Evolutionary conservation across 2,329 filamentous ascomycete genomes (phyloP).

Genomic region (Metarhizium robertsii): DNA sequence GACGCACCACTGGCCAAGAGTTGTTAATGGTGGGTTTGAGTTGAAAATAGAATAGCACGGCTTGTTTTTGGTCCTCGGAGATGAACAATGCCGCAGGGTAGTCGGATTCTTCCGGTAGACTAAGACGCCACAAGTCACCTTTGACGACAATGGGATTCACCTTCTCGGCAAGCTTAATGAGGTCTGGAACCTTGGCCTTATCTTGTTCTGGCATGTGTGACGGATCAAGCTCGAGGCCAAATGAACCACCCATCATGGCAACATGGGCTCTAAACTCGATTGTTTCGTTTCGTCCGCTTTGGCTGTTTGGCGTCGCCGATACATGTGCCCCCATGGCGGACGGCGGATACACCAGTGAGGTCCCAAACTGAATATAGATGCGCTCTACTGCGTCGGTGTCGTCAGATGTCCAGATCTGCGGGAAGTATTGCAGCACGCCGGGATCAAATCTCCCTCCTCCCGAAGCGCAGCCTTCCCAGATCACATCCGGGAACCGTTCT

Average conservation of each 20-base stretch:
- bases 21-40: constrained; percentile 41
- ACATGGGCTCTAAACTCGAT: constrained; percentile 55
- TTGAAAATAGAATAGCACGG: constrained; percentile 53
- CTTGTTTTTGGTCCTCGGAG: constrained; percentile 36
- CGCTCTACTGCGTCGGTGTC: constrained; percentile 55
- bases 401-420: constrained; percentile 57
- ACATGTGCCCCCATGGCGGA: constrained; percentile 59
- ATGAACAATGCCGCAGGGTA: constrained; percentile 55
- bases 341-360: constrained; percentile 51
- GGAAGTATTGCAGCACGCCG: constrained; percentile 54
- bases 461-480: constrained; percentile 59
- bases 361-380: constrained; percentile 54
- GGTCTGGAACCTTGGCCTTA: constrained; percentile 38
- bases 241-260: constrained; percentile 60
- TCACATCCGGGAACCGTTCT: constrained; percentile 47
- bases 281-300: constrained; percentile 45
- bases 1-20: constrained; percentile 37
- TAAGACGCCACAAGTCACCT: constrained; percentile 51
- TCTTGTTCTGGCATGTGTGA: constrained; percentile 40
- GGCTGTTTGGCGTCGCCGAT: constrained; percentile 49
- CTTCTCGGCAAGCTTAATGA: constrained; percentile 44
- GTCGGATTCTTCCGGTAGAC: constrained; percentile 47
- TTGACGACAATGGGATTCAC: constrained; percentile 50
- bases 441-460: constrained; percentile 57
- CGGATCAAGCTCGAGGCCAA: constrained; percentile 55